phyloP scores from a whole-genome alignment of 805 yeast genomes.

The Lipomyces spencermartinsiae region DNA sequence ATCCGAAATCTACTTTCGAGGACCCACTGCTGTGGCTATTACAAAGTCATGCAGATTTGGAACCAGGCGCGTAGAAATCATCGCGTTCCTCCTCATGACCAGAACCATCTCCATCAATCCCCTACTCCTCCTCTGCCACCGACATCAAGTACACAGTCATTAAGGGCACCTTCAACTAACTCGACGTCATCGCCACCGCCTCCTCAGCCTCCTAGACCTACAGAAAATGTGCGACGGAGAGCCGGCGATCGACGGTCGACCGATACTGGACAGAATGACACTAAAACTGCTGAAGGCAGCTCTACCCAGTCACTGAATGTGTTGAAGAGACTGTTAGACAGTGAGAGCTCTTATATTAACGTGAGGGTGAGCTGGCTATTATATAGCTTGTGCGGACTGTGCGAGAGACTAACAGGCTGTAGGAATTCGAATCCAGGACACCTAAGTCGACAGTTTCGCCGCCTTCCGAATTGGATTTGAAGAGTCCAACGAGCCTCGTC shows the following conservation, averaged over 20 bases:
- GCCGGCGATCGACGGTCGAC: neutral
- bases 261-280: neutral
- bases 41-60: slow-evolving; percentile 33
- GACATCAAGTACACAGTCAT: slow-evolving; percentile 3
- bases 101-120: neutral
- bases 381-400: neutral
- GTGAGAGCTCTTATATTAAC: slow-evolving; percentile 22
- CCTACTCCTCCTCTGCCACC: slow-evolving; percentile 4
- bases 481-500: slow-evolving; percentile 5
- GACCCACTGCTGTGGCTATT: neutral
- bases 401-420: neutral
- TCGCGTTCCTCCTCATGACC: neutral
- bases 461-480: slow-evolving; percentile 5
- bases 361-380: slow-evolving; percentile 4
- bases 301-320: slow-evolving; percentile 9
- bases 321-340: slow-evolving; percentile 18
- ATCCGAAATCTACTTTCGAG: neutral
- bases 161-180: neutral
- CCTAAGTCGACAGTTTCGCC: neutral
- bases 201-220: neutral
- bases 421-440: neutral
- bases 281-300: neutral
- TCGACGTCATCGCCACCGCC: slow-evolving; percentile 5
- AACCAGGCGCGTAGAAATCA: slow-evolving; percentile 28
- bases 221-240: neutral